Evolutionary conservation across 495 filamentous ascomycete species (phyloP), one percentile per base, ranked within the genome.

Genomic region (Penicillium herquei): DNA sequence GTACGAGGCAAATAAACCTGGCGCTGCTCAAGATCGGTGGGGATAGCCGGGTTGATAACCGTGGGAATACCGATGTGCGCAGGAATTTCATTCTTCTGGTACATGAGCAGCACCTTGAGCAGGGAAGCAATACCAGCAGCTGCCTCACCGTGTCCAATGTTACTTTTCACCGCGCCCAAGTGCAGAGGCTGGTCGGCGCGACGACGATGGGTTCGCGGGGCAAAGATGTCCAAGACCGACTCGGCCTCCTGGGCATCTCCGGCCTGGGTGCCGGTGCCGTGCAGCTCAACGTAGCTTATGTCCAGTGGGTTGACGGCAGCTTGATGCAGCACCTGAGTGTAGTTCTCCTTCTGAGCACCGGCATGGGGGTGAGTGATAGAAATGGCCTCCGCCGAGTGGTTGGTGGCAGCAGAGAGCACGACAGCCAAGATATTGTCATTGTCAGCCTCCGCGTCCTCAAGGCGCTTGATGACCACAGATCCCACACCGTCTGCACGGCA

Each of bases 401-500:
- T 82, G 0, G 73, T 78, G 6, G 41, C 65, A 55, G 1, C 53
- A 53, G n/a, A 69, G 51, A 34, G 76, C 71, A 18, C 71, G 56
- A 31, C 13, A 0, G 52, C 79, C 1, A 73, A 53, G 39, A 82
- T 73, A 7, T 65, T 65, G 46, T 82, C 78, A 7, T 72, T 71
- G 10, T 82, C 78, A 5, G 70, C 68, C 11, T 68, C 41, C 1
- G 79, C 79, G 60, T 80, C 76, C 7, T 70, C 67, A 0, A 80
- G 51, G 3, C 75, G 56, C 56, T 82, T 82, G 0, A 82, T 31
- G 1, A 82, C 58, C 0, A 81, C 43, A 2, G 69, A 65, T 2
- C 67, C 80, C 11, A 80, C 57, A 7, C 68, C 77, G 1, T 83
- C 80, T 2, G 60, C 76, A 49, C 88, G 80, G 60, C 87, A 89